phyloP scores from a whole-genome alignment of 2,329 filamentous ascomycete genomes.

The Coniochaeta ligniaria region DNA sequence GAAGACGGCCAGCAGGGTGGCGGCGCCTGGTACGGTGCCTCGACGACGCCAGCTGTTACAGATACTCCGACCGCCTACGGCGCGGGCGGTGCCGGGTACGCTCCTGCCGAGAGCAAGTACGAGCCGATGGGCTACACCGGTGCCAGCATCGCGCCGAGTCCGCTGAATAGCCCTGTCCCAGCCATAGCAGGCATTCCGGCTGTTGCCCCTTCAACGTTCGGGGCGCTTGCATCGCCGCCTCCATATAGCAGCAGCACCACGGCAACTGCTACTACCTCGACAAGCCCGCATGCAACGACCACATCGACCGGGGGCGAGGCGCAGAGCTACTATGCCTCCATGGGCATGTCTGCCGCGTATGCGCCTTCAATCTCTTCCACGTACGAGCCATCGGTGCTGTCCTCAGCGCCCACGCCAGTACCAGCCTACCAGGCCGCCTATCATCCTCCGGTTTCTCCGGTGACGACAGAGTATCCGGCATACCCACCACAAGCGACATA shows the following conservation, averaged over 20 bases:
- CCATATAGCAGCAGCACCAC: neutral
- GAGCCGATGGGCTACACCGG: conserved; percentile 1
- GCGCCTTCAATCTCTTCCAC: neutral
- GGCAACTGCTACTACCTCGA: neutral
- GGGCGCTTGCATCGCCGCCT: neutral
- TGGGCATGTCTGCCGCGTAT: neutral
- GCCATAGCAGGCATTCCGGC: neutral
- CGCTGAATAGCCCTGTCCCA: neutral
- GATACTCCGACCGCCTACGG: neutral
- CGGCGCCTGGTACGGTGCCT: neutral
- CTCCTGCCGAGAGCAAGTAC: conserved; percentile 3
- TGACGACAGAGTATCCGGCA: neutral
- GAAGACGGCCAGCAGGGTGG: neutral
- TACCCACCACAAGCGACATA: neutral
- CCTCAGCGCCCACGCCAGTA: neutral
- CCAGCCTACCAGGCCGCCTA: neutral
- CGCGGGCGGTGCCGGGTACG: conserved; percentile 4
- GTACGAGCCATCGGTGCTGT: neutral
- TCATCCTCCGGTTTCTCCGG: neutral
- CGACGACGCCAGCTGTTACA: neutral
- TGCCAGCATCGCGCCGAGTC: neutral
- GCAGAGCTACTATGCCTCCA: neutral
- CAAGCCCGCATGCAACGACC: neutral
- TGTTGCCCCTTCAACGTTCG: neutral
- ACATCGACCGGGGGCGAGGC: neutral